A percentile compares a stretch with the other conserved stretches of the same genome.
phyloP scores from a whole-genome alignment of 2,329 filamentous ascomycete genomes.

The Trichoderma citrinoviride region DNA sequence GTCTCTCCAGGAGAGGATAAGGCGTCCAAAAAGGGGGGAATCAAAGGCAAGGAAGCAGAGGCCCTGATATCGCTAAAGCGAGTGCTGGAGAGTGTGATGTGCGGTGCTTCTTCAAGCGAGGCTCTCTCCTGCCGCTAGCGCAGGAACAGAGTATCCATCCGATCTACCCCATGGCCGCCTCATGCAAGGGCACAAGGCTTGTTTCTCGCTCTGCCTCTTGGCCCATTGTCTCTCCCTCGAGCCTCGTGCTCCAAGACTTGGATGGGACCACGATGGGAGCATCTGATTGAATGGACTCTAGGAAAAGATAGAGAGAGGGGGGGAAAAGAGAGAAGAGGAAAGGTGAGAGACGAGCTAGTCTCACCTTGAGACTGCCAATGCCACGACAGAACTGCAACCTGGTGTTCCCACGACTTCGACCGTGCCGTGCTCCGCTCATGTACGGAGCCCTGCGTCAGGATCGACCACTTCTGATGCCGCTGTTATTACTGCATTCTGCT shows the following conservation, averaged over 20 bases:
- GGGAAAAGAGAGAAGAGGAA: neutral
- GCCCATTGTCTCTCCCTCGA: neutral
- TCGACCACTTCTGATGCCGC: neutral
- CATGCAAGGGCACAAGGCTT: constrained; percentile 1
- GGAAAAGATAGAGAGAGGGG: too few relatives aligned
- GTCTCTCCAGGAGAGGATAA: neutral
- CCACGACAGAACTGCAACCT: neutral
- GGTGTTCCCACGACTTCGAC: neutral
- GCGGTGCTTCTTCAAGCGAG: constrained; percentile 14
- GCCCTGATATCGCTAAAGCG: neutral
- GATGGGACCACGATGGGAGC: neutral
- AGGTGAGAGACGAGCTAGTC: neutral
- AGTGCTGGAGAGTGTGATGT: constrained; percentile 12
- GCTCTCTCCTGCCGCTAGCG: constrained; percentile 8
- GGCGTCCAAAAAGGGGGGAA: neutral
- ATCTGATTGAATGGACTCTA: neutral
- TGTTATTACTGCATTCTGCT: neutral
- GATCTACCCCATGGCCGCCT: constrained; percentile 14
- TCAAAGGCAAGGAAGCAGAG: neutral
- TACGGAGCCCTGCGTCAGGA: constrained; percentile 10
- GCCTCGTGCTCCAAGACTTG: neutral
- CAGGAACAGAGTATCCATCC: constrained; percentile 11
- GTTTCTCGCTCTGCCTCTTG: neutral
- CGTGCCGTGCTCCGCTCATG: constrained; percentile 11
- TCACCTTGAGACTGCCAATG: neutral